Conservation (phyloP, 805 yeast species). For the Suhomyces pyralidae region DNA sequence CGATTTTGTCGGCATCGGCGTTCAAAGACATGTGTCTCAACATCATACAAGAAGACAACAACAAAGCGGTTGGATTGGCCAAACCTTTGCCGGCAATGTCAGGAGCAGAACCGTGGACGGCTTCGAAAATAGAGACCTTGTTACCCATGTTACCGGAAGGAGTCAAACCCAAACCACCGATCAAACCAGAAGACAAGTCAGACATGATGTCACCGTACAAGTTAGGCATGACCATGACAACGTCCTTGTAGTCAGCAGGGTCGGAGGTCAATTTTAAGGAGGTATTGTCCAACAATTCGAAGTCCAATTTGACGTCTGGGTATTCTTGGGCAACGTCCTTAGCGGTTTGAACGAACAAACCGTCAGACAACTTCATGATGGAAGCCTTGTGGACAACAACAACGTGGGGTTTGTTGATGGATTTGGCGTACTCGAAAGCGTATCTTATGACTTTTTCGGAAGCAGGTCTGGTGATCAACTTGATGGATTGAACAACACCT, state of each 20-base stretch:
- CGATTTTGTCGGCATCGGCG: conserved; percentile 78
- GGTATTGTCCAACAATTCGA: conserved; percentile 93
- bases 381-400: conserved; percentile 97
- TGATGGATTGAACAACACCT: conserved; percentile 97
- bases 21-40: conserved; percentile 95
- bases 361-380: conserved; percentile 97
- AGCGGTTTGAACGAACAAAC: conserved; percentile 91
- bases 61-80: conserved; percentile 98
- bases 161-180: conserved; percentile 98
- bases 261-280: conserved; percentile 86
- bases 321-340: conserved; percentile 85
- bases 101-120: conserved; percentile 99
- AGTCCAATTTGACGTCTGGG: conserved; percentile 82
- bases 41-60: conserved; percentile 97
- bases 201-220: conserved; percentile 99
- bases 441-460: conserved; percentile 95
- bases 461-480: conserved; percentile 93
- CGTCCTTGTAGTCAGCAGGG: conserved; percentile 81
- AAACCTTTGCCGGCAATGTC: conserved; percentile 98
- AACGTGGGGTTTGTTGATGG: conserved; percentile 83
- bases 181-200: conserved; percentile 94
- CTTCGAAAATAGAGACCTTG: conserved; percentile 96
- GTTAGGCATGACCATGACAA: conserved; percentile 98
- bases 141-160: conserved; percentile 99
- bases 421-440: conserved; percentile 94